Base-by-base conservation (phyloP, 345 rosid species). In the Mercurialis annua region DNA sequence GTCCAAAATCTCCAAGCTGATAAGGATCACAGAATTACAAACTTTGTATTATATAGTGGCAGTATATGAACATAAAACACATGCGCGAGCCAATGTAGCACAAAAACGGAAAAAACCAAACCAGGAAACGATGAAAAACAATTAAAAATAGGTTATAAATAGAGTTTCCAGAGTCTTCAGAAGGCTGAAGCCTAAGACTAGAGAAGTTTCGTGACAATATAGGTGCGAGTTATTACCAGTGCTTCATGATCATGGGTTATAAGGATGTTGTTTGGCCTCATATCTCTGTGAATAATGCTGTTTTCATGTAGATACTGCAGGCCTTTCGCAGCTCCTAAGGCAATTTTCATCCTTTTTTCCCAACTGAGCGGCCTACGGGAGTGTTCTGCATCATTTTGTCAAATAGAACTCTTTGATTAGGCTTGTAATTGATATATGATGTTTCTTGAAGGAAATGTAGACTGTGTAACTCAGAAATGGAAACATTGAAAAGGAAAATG, bases 1-100 rank as follows among this genome's bases (percentile, higher is more conserved):
- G 86, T 17, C 93, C 90, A 59, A 85, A 85, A 75, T 85, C 90
- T 74, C 93, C 93, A 12, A 87, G 78, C 86, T 87, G 62, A 65
- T 50, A 24, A 31, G 51, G 34, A 15, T n/a, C 47, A 47, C 27
- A 57, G 12, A 53, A 5, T 55, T 55, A 29, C 6, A 10, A 55
- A 55, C 1, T 40, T n/a, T 20, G 23, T 4, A 9, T 8, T 50
- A 8, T 20, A 50, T 20, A 6, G 9, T 12, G 7, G 7, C 54
- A 50, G 2, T 50, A 6, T 23, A 14, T n/a, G 26, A 50, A n/a
- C 12, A 50, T 50, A 50, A 48, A 50, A 11, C 31, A 33, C n/a
- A n/a, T n/a, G n/a, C n/a, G n/a, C n/a, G n/a, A n/a, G n/a, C n/a
- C n/a, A n/a, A n/a, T n/a, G n/a, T n/a, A n/a, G n/a, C n/a, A n/a